Percentiles rank a stretch among this genome's conserved stretches.
Conservation (phyloP, 257 asterid genomes). For the Nicotiana noctiflora region DNA sequence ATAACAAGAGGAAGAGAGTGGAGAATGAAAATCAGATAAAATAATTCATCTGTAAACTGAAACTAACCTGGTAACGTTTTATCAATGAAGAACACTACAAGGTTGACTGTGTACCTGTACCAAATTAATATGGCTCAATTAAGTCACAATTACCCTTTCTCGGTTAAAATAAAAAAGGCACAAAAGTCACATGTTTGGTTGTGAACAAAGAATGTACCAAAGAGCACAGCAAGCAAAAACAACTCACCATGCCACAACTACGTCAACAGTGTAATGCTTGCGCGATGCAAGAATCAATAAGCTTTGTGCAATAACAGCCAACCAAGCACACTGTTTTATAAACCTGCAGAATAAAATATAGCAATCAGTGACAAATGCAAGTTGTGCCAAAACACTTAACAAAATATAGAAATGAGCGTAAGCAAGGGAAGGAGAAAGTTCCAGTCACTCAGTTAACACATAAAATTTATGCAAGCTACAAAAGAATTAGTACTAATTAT, state of each 20-base stretch:
- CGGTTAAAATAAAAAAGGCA: too few relatives aligned
- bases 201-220: background rate
- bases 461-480: background rate
- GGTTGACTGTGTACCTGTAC: conserved; percentile 88
- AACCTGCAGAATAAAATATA: conserved; percentile 40
- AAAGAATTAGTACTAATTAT: background rate
- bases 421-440: background rate
- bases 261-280: conserved; percentile 93
- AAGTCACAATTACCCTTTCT: background rate
- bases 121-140: background rate
- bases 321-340: conserved; percentile 80
- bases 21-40: background rate
- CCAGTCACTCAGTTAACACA: background rate
- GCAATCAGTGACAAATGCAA: background rate
- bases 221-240: background rate
- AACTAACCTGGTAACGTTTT: conserved; percentile 73
- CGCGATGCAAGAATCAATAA: conserved; percentile 90
- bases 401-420: background rate
- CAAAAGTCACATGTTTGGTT: background rate
- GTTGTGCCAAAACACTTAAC: background rate
- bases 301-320: conserved; percentile 68
- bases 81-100: conserved; percentile 88
- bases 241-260: conserved; percentile 88
- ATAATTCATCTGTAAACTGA: background rate
- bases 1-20: background rate